phyloP scores from a whole-genome alignment of 2,329 filamentous ascomycete species.

The Bisporella sp. region DNA sequence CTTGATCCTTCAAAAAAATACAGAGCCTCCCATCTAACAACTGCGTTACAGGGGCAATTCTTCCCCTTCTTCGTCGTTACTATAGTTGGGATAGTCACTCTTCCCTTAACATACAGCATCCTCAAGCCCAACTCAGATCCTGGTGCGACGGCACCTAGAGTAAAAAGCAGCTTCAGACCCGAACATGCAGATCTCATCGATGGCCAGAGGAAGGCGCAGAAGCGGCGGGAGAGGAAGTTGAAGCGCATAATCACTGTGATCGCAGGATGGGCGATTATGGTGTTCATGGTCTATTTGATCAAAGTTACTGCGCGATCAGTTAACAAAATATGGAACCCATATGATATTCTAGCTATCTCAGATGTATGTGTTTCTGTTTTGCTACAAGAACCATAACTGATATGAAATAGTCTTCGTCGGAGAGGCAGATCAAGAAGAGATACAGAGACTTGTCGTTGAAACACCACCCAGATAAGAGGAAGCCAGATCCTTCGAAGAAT shows the following conservation, averaged over 20 bases:
- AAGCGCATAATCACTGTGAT: conserved; percentile 76
- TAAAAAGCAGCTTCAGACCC: conserved; percentile 74
- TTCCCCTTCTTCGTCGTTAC: conserved; percentile 99
- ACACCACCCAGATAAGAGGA: conserved; percentile 89
- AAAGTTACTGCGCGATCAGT: conserved; percentile 63
- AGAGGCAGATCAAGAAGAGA: conserved; percentile 86
- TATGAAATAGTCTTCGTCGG: conserved; percentile 58
- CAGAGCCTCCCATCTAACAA: conserved; percentile 8
- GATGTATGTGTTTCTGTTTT: conserved; percentile 47
- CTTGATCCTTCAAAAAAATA: neutral
- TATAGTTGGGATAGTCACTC: conserved; percentile 75
- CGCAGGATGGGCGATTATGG: conserved; percentile 76
- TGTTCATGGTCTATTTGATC: conserved; percentile 88
- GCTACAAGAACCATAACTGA: conserved; percentile 13
- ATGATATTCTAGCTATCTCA: conserved; percentile 83
- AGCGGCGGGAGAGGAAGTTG: conserved; percentile 80
- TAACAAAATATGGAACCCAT: conserved; percentile 90
- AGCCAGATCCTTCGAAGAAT: conserved; percentile 78
- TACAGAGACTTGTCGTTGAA: conserved; percentile 83
- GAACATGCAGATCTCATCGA: conserved; percentile 80
- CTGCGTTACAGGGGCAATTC: conserved; percentile 68
- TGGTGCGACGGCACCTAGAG: conserved; percentile 73
- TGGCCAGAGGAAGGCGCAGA: conserved; percentile 74
- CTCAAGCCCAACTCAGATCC: conserved; percentile 71
- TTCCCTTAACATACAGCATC: conserved; percentile 84